Percentiles rank a stretch among this genome's conserved stretches.
phyloP scores from a whole-genome alignment of 2,329 filamentous ascomycete genomes.

The Thyridium curvatum region DNA sequence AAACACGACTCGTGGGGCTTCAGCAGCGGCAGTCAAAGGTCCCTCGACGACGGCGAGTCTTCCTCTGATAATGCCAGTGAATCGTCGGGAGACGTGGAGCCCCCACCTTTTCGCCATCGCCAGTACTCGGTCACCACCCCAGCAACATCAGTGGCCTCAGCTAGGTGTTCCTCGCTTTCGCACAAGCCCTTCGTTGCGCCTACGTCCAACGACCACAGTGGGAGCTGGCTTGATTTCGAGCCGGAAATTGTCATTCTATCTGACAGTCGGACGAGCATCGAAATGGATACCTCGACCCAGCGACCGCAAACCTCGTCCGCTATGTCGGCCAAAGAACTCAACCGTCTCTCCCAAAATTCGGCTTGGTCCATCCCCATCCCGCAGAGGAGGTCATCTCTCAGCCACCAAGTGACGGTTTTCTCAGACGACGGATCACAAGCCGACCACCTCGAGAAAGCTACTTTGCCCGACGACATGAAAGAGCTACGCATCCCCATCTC shows the following conservation, averaged over 20 bases:
- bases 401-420: conserved; percentile 3
- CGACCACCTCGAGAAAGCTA: no score
- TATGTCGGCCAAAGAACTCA: not conserved
- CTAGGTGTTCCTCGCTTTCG: conserved; percentile 19
- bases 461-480: no score
- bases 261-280: no score
- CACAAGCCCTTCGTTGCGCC: conserved; percentile 3
- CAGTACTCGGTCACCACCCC: conserved; percentile 31
- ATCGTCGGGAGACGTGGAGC: conserved; percentile 27
- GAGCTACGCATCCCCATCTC: no score
- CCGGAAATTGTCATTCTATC: conserved; percentile 6
- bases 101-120: conserved; percentile 22
- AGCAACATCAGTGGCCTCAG: conserved; percentile 32
- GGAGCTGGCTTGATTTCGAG: conserved; percentile 18
- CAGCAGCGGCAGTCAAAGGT: no score
- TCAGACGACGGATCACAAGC: no score
- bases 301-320: not conserved
- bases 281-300: not conserved
- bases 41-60: conserved; percentile 8
- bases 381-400: conserved; percentile 8
- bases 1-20: no score
- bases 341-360: not conserved
- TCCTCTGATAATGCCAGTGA: conserved; percentile 15
- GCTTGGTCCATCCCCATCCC: conserved; percentile 3
- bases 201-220: conserved; percentile 1